A percentile compares a stretch with the other conserved stretches of the same genome.
Conservation (phyloP, 495 filamentous ascomycete genomes). For the Glonium stellatum region DNA sequence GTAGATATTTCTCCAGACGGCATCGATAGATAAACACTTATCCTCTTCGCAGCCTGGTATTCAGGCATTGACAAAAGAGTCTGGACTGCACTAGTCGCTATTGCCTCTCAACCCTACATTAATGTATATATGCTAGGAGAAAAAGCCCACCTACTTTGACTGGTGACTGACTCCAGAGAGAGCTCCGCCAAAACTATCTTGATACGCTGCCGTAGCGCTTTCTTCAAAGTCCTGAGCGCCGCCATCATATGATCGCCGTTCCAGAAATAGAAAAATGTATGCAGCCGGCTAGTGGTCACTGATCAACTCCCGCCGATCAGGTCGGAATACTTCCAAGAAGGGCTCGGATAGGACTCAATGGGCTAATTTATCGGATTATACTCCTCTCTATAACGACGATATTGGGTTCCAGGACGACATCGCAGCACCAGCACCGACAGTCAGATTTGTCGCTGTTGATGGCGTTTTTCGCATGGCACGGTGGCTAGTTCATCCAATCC, state of each 20-base stretch:
- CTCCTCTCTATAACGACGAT: not conserved
- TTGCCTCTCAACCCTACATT: slow-evolving; percentile 3
- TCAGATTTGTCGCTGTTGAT: not conserved
- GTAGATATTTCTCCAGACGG: slow-evolving; percentile 77
- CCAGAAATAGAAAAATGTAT: slow-evolving; percentile 12
- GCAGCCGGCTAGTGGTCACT: not conserved
- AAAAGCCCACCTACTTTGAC: slow-evolving; percentile 55
- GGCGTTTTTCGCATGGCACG: not conserved
- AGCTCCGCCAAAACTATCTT: slow-evolving; percentile 54
- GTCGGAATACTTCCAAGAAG: too few species aligned
- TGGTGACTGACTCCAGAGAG: slow-evolving; percentile 48
- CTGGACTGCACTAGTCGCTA: slow-evolving; percentile 54
- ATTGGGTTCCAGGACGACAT: not conserved
- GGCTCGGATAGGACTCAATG: too few species aligned
- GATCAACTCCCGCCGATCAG: too few species aligned
- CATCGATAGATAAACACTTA: slow-evolving; percentile 93
- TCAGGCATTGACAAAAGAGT: slow-evolving; percentile 54
- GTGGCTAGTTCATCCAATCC: too few species aligned
- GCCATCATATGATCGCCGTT: slow-evolving; percentile 37
- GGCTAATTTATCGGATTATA: too few species aligned
- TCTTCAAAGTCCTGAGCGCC: slow-evolving; percentile 58
- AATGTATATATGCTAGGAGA: not conserved
- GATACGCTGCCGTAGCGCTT: slow-evolving; percentile 63
- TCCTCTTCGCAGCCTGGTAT: slow-evolving; percentile 62
- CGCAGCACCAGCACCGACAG: too few species aligned